Evolutionary conservation across 768 basidiomycete genomes (phyloP), one percentile per base, ranked within the genome.

Genomic region (Auriscalpium microsporum): DNA sequence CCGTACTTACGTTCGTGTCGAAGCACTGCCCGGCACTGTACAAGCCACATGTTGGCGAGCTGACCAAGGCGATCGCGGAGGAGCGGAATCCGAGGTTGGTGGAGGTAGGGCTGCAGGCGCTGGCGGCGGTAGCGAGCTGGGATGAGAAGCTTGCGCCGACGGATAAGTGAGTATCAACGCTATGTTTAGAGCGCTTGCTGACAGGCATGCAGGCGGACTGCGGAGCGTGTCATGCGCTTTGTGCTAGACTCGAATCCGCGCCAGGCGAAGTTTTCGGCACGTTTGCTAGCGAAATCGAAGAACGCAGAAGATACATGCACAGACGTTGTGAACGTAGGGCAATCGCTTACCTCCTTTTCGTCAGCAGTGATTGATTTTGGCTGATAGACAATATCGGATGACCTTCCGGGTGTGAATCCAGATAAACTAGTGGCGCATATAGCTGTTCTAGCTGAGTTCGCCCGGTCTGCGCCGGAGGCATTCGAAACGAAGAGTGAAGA

Each of bases 211-310:
- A 92, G 89, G 65, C 79, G 84, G 37, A 83, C 82, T 1, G 68
- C 81, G 10, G 88, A 93, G 28, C 76, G 84, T 14, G 73, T 88
- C 11, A 71, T 70, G 51, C 78, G 79, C 44, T 78, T 81, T 60
- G 86, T 79, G 0, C 62, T 83, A 34, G 80, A 80, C 23, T 75
- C 79, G 4, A 79, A 86, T 52, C 72, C 75, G 23, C 77, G 80
- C 19, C 82, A 86, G 58, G 87, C 91, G 17, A 97, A 97, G 67
- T 94, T 90, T 67, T 88, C 92, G 1, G 82, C 89, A 2, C 80
- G 93, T 19, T 73, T 89, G 36, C 64, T 95, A 52, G 75, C 58
- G 6, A 10, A 44, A 50, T 61, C 76, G 40, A 80, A 78, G 61
- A 75, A 81, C 46, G 73, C 78, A 13, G 75, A 75, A 8, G 72